phyloP scores from a whole-genome alignment of 139 green algal species.

The Limnomonas spitsbergensis region DNA sequence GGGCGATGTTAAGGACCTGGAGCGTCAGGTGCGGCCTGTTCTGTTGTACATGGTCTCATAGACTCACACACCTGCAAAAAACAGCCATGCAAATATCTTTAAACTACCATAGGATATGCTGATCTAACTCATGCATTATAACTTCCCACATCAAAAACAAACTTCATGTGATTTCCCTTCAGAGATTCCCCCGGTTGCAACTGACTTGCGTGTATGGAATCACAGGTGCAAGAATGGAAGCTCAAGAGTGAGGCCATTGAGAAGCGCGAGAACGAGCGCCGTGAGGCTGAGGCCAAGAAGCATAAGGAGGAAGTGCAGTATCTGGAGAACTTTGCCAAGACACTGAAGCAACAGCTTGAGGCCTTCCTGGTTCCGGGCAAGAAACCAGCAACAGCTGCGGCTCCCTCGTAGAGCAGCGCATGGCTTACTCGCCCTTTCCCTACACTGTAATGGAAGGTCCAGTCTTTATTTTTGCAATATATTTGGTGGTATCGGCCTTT shows the following conservation, averaged over 20 bases:
- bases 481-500: too few relatives aligned
- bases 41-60: neutral
- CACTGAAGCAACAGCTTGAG: constrained; percentile 82
- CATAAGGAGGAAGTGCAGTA: constrained; percentile 79
- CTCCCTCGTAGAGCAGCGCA: neutral
- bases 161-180: too few relatives aligned
- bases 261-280: constrained; percentile 77
- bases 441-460: too few relatives aligned
- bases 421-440: too few relatives aligned
- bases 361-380: constrained; percentile 61
- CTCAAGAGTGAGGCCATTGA: constrained; percentile 81
- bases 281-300: constrained; percentile 79
- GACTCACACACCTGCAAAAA: too few relatives aligned
- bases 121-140: too few relatives aligned
- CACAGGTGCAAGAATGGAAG: constrained; percentile 74
- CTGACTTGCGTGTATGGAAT: too few relatives aligned
- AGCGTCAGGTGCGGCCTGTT: constrained; percentile 51
- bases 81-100: too few relatives aligned
- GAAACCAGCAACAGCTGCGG: constrained; percentile 31
- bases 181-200: too few relatives aligned
- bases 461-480: too few relatives aligned
- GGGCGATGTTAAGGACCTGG: constrained; percentile 65
- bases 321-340: constrained; percentile 72
- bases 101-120: too few relatives aligned
- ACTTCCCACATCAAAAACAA: too few relatives aligned